Conservation (phyloP, 768 basidiomycete species). For the Pholiota microspora region DNA sequence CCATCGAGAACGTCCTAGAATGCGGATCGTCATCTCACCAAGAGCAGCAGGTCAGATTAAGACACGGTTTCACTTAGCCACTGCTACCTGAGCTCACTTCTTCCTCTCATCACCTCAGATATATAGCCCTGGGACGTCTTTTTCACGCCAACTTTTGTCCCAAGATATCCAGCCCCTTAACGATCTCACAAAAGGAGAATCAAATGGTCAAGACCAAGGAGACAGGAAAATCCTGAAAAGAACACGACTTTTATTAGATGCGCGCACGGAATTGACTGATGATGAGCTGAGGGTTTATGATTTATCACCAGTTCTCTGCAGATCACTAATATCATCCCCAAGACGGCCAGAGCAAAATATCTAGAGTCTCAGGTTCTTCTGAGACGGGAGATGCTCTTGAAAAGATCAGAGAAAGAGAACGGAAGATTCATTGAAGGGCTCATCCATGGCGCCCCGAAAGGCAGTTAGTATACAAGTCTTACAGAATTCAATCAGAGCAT, state of each 20-base stretch:
- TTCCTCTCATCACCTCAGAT: neutral
- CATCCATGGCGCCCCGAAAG: conserved; percentile 63
- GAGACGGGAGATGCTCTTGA: conserved; percentile 48
- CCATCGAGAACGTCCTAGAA: neutral
- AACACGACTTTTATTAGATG: conserved; percentile 63
- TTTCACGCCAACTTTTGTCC: conserved; percentile 38
- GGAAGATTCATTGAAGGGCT: conserved; percentile 56
- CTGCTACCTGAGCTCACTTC: no score
- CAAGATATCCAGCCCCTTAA: conserved; percentile 34
- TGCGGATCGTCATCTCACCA: neutral
- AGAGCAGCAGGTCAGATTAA: neutral
- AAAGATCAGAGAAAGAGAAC: conserved; percentile 54
- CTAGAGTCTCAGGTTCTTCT: conserved; percentile 57
- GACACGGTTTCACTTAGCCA: no score
- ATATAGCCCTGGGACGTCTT: conserved; percentile 31
- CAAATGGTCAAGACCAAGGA: conserved; percentile 15
- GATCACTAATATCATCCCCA: neutral
- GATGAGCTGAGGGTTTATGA: conserved; percentile 73
- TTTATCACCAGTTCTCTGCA: neutral
- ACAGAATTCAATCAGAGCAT: neutral
- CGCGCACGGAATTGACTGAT: conserved; percentile 77
- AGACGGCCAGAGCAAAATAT: conserved; percentile 69
- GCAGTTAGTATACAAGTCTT: conserved; percentile 44
- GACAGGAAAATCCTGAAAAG: conserved; percentile 38
- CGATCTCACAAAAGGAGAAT: conserved; percentile 27